Base-by-base conservation (phyloP, 257 asterid genomes). In the Fraxinus quadrangulata region DNA sequence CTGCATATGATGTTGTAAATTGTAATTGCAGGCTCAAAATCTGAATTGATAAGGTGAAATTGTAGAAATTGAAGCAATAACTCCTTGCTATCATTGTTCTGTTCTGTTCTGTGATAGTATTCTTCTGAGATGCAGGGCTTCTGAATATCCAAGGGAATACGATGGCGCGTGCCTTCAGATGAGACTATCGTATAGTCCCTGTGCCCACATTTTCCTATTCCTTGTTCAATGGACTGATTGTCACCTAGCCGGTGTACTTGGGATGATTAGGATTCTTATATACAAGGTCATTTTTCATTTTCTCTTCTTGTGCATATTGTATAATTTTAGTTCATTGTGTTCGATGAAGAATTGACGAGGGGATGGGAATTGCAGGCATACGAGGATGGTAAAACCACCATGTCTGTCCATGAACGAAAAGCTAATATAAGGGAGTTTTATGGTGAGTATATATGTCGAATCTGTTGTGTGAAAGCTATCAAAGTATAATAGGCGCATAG, bases 141-240 rank as follows among this genome's bases (percentile, higher is more conserved):
- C 99, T 0, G 96, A 88, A 83, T 88, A 87, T 82, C 92, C 91
- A 3, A 78, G 87, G 76, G 96, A 84, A 34, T 87, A 88, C 72
- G 97, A 87, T 45, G 97, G 97, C 67, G 94, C 94, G 51, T 86
- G 88, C 84, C 90, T 93, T 81, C 99, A 95, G 80, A 95, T 95
- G 99, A 93, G 99, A 74, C 84, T 95, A n/a, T 91, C 97, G 6
- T 95, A 90, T 78, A 91, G 99, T 85, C 96, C 96, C 12, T 95
- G 97, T 81, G 98, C 98, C 21, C 93, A 88, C 36, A 74, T 91
- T 67, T 91, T 95, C 49, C 84, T 93, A 66, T 95, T 93, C 86
- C 92, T 93, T 79, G 91, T 93, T 69, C 98, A 91, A 73, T 95
- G 99, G 99, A 84, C 94, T 71, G 99, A 95, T 81, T 91, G 96